Evolutionary conservation across 2,329 filamentous ascomycete genomes (phyloP).

Genomic region (Penicillium sp.): DNA sequence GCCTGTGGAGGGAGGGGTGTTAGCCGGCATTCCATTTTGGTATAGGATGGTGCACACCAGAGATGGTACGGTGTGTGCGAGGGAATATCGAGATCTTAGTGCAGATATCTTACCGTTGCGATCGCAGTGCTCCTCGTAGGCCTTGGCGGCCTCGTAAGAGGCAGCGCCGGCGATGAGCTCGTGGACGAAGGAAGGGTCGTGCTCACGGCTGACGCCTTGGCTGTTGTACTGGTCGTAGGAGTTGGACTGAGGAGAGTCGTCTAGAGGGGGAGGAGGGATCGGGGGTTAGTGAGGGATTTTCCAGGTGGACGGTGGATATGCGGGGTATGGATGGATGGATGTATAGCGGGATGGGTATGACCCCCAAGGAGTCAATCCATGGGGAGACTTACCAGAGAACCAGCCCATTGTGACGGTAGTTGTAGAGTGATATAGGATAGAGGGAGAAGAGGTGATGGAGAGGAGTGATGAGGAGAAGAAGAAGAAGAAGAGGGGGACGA

Average conservation of each 20-base stretch:
- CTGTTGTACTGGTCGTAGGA: slow-evolving; percentile 31
- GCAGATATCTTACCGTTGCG: slow-evolving; percentile 55
- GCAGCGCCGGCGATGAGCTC: slow-evolving; percentile 75
- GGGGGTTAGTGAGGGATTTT: neutral
- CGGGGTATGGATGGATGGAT: neutral
- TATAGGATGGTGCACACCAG: too few species aligned
- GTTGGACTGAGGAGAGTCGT: slow-evolving; percentile 55
- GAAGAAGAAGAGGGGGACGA: neutral
- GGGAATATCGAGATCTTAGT: too few species aligned
- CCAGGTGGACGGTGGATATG: neutral
- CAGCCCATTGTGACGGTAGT: slow-evolving; percentile 22
- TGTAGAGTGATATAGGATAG: neutral
- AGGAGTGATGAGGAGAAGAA: neutral
- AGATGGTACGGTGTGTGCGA: too few species aligned
- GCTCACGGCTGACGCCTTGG: slow-evolving; percentile 29
- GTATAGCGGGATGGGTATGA: neutral
- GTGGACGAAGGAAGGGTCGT: slow-evolving; percentile 68
- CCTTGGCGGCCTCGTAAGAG: slow-evolving; percentile 76
- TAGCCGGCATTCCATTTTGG: neutral
- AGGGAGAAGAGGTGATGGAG: neutral
- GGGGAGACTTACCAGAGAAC: slow-evolving; percentile 21
- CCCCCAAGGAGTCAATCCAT: neutral
- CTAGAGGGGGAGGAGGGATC: neutral
- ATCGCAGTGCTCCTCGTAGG: slow-evolving; percentile 73
- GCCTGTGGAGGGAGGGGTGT: slow-evolving; percentile 46